Evolutionary conservation across 768 basidiomycete species (phyloP).

Genomic region (Auricularia sp.): DNA sequence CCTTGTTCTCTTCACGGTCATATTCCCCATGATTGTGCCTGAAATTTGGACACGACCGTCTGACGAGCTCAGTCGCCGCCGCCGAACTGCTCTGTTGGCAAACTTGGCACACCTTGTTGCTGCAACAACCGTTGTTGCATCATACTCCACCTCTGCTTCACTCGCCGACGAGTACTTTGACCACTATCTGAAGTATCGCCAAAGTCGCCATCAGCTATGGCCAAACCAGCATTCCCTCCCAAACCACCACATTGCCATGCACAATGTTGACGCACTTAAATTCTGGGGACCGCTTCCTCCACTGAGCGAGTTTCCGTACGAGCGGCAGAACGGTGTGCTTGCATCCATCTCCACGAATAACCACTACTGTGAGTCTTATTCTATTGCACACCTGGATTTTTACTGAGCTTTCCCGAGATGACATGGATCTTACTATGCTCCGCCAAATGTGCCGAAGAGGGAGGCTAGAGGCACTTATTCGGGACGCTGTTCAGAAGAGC

Average conservation of each 20-base stretch:
- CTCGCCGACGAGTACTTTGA: not conserved
- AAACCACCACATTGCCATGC: not conserved
- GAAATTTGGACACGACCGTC: slow-evolving; percentile 14
- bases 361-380: not conserved
- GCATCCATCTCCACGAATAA: not conserved
- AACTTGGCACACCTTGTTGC: not conserved
- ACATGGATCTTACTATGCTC: not conserved
- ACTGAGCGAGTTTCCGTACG: not conserved
- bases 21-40: slow-evolving; percentile 22
- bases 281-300: not conserved
- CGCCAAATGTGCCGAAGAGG: not conserved
- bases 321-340: not conserved
- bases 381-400: not conserved
- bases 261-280: not conserved
- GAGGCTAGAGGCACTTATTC: not conserved
- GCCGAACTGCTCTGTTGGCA: not conserved
- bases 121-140: not conserved
- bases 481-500: not conserved
- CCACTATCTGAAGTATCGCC: not conserved
- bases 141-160: not conserved
- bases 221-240: not conserved
- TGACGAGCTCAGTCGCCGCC: slow-evolving; percentile 13
- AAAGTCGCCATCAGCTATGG: not conserved
- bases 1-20: slow-evolving; percentile 17
- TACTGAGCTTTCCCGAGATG: not conserved